Percentiles rank a stretch among this genome's conserved stretches.
Evolutionary conservation across 257 asterid genomes (phyloP).

Genomic region (Echium plantagineum): DNA sequence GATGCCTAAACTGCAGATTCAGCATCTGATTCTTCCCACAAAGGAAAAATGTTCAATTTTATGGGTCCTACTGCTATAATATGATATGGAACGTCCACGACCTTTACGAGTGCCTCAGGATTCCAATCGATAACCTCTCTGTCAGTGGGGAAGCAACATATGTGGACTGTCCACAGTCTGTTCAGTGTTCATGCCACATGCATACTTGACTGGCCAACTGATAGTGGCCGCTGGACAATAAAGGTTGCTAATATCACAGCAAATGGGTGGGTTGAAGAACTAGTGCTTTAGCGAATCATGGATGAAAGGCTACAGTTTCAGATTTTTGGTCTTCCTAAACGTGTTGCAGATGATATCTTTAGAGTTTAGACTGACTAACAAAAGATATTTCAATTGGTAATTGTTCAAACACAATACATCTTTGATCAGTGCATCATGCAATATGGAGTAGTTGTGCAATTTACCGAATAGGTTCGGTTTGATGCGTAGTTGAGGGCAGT

Average conservation of each 20-base stretch:
- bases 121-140: background rate
- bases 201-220: too few species aligned
- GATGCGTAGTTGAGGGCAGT: background rate
- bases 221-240: background rate
- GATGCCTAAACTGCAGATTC: background rate
- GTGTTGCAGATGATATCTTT: too few species aligned
- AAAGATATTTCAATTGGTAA: background rate
- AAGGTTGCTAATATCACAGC: background rate
- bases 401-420: background rate
- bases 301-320: background rate
- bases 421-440: too few species aligned
- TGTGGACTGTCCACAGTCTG: background rate
- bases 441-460: too few species aligned
- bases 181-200: background rate
- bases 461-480: background rate
- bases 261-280: background rate
- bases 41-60: background rate
- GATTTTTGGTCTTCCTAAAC: background rate
- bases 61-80: background rate
- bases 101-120: background rate
- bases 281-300: too few species aligned
- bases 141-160: background rate
- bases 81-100: background rate
- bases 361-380: background rate
- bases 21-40: background rate